Evolutionary conservation across 202 grass and related monocot species (phyloP).

Genomic region (Setaria italica): DNA sequence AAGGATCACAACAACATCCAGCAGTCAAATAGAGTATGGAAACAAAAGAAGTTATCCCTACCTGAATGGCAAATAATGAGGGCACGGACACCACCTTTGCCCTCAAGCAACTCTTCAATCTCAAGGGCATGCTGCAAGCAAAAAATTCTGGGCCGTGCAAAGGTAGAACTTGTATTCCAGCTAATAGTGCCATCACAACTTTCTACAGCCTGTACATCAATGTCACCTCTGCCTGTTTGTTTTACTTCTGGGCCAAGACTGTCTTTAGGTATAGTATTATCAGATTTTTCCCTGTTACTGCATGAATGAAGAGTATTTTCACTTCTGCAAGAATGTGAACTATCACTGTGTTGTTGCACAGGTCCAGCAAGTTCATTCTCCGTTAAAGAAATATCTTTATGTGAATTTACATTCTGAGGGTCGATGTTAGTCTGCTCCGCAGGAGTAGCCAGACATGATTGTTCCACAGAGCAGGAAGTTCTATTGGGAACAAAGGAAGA

Average conservation of each 20-base stretch:
- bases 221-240: conserved; percentile 38
- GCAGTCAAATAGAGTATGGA: conserved; percentile 37
- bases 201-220: conserved; percentile 34
- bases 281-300: conserved; percentile 28
- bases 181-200: conserved; percentile 19
- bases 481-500: conserved; percentile 30
- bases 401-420: conserved; percentile 37
- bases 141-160: conserved; percentile 84
- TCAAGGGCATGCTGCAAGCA: conserved; percentile 99
- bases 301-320: conserved; percentile 36
- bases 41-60: conserved; percentile 33
- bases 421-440: conserved; percentile 20
- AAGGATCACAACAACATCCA: conserved; percentile 19
- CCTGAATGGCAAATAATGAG: conserved; percentile 94
- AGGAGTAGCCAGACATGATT: neutral
- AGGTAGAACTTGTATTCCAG: conserved; percentile 61
- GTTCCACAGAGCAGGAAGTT: conserved; percentile 30
- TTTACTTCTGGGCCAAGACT: conserved; percentile 44
- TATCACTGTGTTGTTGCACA: conserved; percentile 16
- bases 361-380: conserved; percentile 42
- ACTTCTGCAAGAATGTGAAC: conserved; percentile 40
- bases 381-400: conserved; percentile 33
- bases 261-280: conserved; percentile 35
- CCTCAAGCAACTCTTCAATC: conserved; percentile 73
- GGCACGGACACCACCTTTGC: conserved; percentile 73